Base-by-base conservation (phyloP, 371 early-diverging fungal genomes). In the Mucor piriformis region DNA sequence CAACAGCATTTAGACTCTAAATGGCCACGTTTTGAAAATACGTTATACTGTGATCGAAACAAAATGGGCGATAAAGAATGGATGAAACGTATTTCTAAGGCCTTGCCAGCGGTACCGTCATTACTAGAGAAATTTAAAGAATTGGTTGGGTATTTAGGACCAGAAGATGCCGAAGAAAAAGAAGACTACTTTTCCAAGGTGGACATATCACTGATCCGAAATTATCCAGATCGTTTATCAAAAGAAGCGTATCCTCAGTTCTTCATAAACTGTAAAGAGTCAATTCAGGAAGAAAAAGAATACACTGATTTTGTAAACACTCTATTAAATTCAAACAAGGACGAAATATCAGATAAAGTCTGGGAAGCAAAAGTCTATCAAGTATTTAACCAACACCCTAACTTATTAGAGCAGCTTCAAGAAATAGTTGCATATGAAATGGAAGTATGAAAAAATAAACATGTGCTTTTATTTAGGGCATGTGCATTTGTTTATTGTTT, bases 341-440 rank as follows among this genome's bases (percentile, higher is more conserved):
- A 35, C 6, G 53, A 54, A 8, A 33, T 79, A 34, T 34, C 66
- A 5, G 81, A 84, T 55, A 67, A 69, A 55, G 61, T 66, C 7
- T 84, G 85, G 85, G 66, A 80, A 54, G 59, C 65, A 12, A 65
- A 63, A 21, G 70, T 84, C 33, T 63, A 76, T 29, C 61, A 74
- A 29, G 64, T 66, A 40, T 73, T 84, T 12, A 69, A 76, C 29
- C 61, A 61, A 16, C 60, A 68, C 27, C 72, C 74, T n/a, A 77
- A 81, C 49, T 52, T 80, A 48, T n/a, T 83, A 15, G 69, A 75
- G 34, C 85, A 84, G 47, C 63, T 84, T 18, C 80, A 83, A 53
- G 85, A 84, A 50, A 83, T 84, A 34, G 60, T 81, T 50, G 83
- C 79, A 27, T 84, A 84, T 56, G 85, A 84, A 58, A 64, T 69